These are phyloP conservation scores for Aspergillus transmontanensis DNA, from an alignment of 2,329 filamentous ascomycete species.

Conservation along the genomic window DNA sequence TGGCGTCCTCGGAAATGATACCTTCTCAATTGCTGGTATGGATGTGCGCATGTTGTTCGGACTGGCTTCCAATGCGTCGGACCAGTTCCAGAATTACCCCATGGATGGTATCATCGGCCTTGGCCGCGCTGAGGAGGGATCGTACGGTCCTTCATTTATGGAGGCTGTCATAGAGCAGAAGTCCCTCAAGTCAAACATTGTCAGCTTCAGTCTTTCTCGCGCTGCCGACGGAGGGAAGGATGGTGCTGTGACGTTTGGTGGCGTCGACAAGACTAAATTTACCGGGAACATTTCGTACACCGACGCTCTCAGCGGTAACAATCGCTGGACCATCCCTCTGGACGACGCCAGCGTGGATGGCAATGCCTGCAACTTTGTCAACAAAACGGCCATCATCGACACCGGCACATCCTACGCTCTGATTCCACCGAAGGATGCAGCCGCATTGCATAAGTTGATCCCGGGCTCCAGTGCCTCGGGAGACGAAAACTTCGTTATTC, in stretches of 20 bases:
- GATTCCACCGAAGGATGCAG: conserved; percentile 67
- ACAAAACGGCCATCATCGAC: conserved; percentile 72
- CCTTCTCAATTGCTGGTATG: conserved; percentile 66
- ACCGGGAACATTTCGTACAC: conserved; percentile 71
- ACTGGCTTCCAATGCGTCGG: conserved; percentile 69
- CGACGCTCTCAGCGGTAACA: conserved; percentile 50
- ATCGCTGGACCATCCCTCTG: conserved; percentile 73
- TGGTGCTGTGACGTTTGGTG: conserved; percentile 78
- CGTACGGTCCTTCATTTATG: conserved; percentile 64
- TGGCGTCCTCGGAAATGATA: conserved; percentile 69
- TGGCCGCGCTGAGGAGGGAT: conserved; percentile 62
- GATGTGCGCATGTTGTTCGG: conserved; percentile 70
- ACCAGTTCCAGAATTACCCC: conserved; percentile 75
- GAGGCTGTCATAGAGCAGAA: conserved; percentile 60
- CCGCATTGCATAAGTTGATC: conserved; percentile 68
- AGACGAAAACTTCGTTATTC: conserved; percentile 67
- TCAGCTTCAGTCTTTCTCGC: conserved; percentile 72
- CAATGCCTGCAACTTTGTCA: conserved; percentile 55
- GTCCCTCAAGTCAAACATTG: conserved; percentile 65
- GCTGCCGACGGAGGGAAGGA: conserved; percentile 66
- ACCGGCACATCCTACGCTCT: conserved; percentile 82
- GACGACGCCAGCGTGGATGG: conserved; percentile 67
- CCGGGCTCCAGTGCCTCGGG: conserved; percentile 61
- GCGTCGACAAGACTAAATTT: conserved; percentile 67
- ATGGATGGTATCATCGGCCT: conserved; percentile 88